Conservation (phyloP, 129 eudicot species). For the Saussurea involucrata region DNA sequence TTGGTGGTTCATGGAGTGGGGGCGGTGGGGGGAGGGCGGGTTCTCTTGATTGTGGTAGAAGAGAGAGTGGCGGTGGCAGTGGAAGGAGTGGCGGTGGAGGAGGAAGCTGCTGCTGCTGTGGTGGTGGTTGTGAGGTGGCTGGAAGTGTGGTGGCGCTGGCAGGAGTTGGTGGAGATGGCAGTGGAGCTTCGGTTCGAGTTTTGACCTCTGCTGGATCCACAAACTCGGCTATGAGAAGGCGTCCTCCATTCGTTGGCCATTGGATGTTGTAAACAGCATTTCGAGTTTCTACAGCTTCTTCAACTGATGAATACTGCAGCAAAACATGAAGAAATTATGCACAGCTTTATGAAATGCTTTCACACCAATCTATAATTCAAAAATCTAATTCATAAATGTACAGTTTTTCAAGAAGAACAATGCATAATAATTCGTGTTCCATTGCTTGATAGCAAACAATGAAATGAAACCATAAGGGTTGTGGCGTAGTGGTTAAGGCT, state of each 20-base stretch:
- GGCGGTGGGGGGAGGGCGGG: slow-evolving; percentile 36
- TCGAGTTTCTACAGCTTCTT: slow-evolving; percentile 68
- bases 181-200: slow-evolving; percentile 22
- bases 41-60: slow-evolving; percentile 21
- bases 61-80: slow-evolving; percentile 33
- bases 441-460: too few relatives aligned
- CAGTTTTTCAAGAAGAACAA: too few relatives aligned
- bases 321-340: not conserved
- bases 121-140: slow-evolving; percentile 28
- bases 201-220: slow-evolving; percentile 65
- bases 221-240: slow-evolving; percentile 53
- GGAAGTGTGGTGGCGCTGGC: slow-evolving; percentile 14
- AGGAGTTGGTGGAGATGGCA: slow-evolving; percentile 22
- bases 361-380: too few relatives aligned
- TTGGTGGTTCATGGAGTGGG: slow-evolving; percentile 42
- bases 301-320: slow-evolving; percentile 55
- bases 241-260: slow-evolving; percentile 69
- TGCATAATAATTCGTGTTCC: too few relatives aligned
- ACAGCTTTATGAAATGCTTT: too few relatives aligned
- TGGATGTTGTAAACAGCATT: slow-evolving; percentile 65
- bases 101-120: slow-evolving; percentile 22
- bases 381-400: too few relatives aligned
- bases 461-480: too few relatives aligned
- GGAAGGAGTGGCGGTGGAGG: slow-evolving; percentile 31
- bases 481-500: too few relatives aligned